Base-by-base conservation (phyloP, 2,329 filamentous ascomycete genomes). In the Escovopsis weberi region DNA sequence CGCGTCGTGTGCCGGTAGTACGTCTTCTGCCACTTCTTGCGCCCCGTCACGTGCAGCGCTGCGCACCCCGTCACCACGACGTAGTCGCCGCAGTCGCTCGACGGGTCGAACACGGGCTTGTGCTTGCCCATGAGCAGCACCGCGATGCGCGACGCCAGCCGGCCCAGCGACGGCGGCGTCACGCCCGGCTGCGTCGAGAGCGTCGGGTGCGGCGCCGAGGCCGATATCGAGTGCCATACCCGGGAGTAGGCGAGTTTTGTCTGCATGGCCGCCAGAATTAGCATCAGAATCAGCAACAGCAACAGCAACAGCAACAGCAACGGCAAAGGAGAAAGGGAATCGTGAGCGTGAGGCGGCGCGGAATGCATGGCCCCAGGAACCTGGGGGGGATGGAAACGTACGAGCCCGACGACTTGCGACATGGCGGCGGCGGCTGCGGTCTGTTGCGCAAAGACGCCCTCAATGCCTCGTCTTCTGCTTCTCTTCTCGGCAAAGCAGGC, bases 71-170 rank as follows among this genome's bases (percentile, higher is more conserved):
- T 85, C 41, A 91, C 88, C 1, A 98, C 89, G 11, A 98, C 88
- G 64, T 98, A 98, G 76, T 98, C 91, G 53, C 91, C 91, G 72
- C 91, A 96, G 72, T 98, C 91, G 47, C 88, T 95, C 19, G 87
- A 94, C 2, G 91, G 91, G 66, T 96, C 85, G 68, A 80, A 98
- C 63, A 91, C 94, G 19, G 91, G 91, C 68, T 98, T 98, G 74
- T 98, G 83, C 72, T 98, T 98, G 67, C 91, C 91, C 88, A 96
- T 95, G 41, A 95, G 78, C 47, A 85, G 72, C 42, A 81, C 70
- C 48, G 88, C 89, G 62, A 95, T 94, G 49, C 82, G 79, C 42
- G 82, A 86, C 47, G 89, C 89, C 41, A 95, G 74, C 36, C 89
- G 86, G 53, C 89, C 89, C 35, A 95, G 81, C n/a, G 86, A 80